Evolutionary conservation across 305 asterid genomes (phyloP).

Genomic region (Rubia tinctorum): DNA sequence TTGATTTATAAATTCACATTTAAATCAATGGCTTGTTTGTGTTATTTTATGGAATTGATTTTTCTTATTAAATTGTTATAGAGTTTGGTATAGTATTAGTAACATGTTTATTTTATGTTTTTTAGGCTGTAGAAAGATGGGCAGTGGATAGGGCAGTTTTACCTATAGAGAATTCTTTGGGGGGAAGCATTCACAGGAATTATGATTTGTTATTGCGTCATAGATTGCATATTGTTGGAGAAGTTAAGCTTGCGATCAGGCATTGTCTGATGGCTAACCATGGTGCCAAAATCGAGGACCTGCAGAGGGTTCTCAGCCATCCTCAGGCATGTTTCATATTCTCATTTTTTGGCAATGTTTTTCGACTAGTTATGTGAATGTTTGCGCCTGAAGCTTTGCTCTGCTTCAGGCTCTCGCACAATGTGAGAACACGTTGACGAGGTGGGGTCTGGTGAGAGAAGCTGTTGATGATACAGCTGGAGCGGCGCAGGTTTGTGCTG

Average conservation of each 20-base stretch:
- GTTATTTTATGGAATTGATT: not conserved
- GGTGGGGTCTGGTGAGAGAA: slow-evolving; percentile 87
- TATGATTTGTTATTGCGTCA: slow-evolving; percentile 93
- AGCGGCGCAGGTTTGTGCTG: slow-evolving; percentile 78
- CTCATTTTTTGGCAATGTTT: not conserved
- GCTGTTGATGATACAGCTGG: slow-evolving; percentile 99
- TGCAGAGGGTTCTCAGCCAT: slow-evolving; percentile 92
- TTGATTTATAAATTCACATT: not conserved
- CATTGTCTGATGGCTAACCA: slow-evolving; percentile 93
- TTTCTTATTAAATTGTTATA: not conserved
- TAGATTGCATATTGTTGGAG: slow-evolving; percentile 94
- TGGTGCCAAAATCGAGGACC: slow-evolving; percentile 64
- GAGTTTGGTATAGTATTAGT: not conserved
- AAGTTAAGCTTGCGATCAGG: slow-evolving; percentile 82
- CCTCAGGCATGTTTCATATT: slow-evolving; percentile 67
- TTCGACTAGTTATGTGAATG: slow-evolving; percentile 12
- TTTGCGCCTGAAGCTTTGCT: slow-evolving; percentile 20
- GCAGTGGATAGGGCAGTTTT: slow-evolving; percentile 93
- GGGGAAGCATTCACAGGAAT: slow-evolving; percentile 97
- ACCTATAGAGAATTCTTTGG: slow-evolving; percentile 94
- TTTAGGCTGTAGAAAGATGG: slow-evolving; percentile 96
- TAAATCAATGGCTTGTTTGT: not conserved
- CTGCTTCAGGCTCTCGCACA: slow-evolving; percentile 92
- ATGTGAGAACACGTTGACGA: slow-evolving; percentile 90
- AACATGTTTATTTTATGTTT: slow-evolving; percentile 4